Evolutionary conservation across 495 filamentous ascomycete genomes (phyloP).

Genomic region (Podospora sp.): DNA sequence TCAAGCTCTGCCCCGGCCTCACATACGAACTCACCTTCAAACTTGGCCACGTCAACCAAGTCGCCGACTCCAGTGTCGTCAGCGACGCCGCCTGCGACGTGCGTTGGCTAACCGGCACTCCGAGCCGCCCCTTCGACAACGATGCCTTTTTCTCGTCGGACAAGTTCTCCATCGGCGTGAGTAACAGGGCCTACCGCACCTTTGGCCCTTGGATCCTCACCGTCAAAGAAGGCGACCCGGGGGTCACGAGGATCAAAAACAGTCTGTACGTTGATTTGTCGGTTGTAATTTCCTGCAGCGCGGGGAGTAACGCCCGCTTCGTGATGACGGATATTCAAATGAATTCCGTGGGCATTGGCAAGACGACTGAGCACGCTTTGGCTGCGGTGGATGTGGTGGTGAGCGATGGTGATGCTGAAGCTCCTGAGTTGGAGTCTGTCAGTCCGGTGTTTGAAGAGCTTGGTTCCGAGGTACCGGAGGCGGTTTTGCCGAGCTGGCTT

Average conservation of each 20-base stretch:
- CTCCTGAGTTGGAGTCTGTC: neutral
- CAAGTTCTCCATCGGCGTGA: neutral
- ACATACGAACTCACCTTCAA: conserved; percentile 12
- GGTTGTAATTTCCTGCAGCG: neutral
- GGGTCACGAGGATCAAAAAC: conserved; percentile 2
- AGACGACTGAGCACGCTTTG: neutral
- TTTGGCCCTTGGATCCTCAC: conserved; percentile 2
- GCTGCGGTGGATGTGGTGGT: neutral
- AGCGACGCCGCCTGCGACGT: conserved; percentile 13
- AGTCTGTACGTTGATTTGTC: conserved; percentile 11
- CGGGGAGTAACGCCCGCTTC: neutral
- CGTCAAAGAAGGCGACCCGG: conserved; percentile 5
- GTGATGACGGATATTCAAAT: neutral
- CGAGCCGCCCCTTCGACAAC: neutral
- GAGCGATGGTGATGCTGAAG: neutral
- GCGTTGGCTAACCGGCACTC: conserved; percentile 7
- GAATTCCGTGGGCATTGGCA: neutral
- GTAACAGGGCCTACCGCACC: conserved; percentile 2
- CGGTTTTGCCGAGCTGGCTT: too few relatives aligned
- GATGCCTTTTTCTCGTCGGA: neutral
- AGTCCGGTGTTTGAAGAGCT: neutral
- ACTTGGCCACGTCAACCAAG: conserved; percentile 8
- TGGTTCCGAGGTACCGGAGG: too few relatives aligned
- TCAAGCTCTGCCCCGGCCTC: conserved; percentile 12
- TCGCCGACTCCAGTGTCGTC: neutral